Evolutionary conservation across 805 yeast genomes (phyloP), one percentile per base, ranked within the genome.

Genomic region (Schwanniomyces yamadae): DNA sequence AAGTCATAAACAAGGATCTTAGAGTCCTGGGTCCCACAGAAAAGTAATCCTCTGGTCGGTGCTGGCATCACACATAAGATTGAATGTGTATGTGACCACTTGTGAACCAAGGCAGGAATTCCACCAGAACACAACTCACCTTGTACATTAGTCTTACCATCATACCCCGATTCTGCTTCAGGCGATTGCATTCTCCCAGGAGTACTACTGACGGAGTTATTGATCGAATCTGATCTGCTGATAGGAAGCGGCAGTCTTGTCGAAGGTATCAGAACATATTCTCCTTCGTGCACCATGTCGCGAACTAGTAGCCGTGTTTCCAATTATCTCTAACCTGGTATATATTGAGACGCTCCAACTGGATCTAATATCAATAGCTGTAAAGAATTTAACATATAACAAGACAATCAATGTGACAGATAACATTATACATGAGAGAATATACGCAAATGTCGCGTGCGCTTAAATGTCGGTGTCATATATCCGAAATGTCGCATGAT

Each of bases 21-120:
- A 8, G 93, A 85, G 50, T 85, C 86, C 46, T 90, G 95, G 1
- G 96, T 88, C 7, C 99, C 99, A 37, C 95, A 93, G 54, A 86
- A 84, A 4, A 91, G 45, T 6, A 83, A 57, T 22, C 72, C 71
- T 39, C 71, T 66, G 18, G 59, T 57, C 0, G 86, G 84, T 15
- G 84, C 79, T 6, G 84, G 72, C 6, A 77, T 73, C 3, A 80
- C 76, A 32, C 95, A 82, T 6, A 93, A 71, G 12, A 90, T 81
- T 1, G 95, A 82, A 47, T 77, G 80, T 2, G 73, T 62, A 43
- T 79, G 80, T 18, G 76, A 72, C 98, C 98, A 91, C 50, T 75
- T 70, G 56, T 91, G 96, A 2, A 82, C 57, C 22, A 76, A 51
- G 9, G 48, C 31, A 13, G 66, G 69, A 18, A 38, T n/a, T 11